phyloP scores from a whole-genome alignment of 371 early-diverging fungal species.

The Mortierella sp. region DNA sequence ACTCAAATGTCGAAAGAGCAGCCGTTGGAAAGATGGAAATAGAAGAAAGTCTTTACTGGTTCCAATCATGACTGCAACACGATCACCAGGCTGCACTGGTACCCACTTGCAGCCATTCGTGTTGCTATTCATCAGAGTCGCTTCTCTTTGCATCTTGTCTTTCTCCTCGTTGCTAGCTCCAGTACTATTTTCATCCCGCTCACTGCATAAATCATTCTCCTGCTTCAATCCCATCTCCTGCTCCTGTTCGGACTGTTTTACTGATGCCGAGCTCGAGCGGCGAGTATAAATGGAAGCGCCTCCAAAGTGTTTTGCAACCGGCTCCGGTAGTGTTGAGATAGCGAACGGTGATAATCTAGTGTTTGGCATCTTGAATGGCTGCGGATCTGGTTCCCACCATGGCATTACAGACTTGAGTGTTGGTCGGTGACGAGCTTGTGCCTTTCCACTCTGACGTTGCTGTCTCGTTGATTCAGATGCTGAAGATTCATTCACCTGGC shows the following conservation, averaged over 20 bases:
- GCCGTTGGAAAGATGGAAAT: conserved; percentile 51
- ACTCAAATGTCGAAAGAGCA: conserved; percentile 47
- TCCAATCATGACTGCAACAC: conserved; percentile 55
- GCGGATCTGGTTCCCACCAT: conserved; percentile 55
- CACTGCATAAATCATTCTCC: background rate
- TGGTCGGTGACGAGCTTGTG: background rate
- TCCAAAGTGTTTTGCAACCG: conserved; percentile 35
- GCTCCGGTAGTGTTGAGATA: conserved; percentile 47
- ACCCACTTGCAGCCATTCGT: conserved; percentile 47
- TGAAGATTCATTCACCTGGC: background rate
- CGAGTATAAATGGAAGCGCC: conserved; percentile 34
- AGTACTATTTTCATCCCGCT: background rate
- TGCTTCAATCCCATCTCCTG: background rate
- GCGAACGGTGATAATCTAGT: conserved; percentile 42
- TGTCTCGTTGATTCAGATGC: background rate
- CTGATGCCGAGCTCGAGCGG: background rate
- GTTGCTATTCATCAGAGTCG: conserved; percentile 1
- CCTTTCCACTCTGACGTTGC: background rate
- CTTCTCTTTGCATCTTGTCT: background rate
- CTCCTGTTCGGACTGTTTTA: background rate
- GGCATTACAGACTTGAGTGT: conserved; percentile 14
- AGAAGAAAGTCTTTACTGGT: conserved; percentile 49
- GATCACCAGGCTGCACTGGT: conserved; percentile 32
- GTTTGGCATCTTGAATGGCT: conserved; percentile 47
- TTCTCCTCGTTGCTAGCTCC: background rate